Conservation (phyloP, 2,329 filamentous ascomycete genomes). For the Cladosporium sp. region DNA sequence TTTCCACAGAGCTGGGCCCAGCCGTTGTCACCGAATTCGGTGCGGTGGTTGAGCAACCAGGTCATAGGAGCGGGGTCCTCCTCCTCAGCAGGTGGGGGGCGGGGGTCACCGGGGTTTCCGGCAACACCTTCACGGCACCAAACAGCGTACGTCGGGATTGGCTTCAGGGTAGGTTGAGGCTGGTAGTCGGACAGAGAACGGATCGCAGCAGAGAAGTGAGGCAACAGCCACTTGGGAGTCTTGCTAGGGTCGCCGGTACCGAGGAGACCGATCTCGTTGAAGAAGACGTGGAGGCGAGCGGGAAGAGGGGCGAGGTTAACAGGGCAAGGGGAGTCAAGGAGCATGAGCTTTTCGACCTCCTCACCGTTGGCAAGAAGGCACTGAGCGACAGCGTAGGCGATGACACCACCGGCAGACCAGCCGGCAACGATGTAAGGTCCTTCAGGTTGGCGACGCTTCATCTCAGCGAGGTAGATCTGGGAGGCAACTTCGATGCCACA, state of each 20-base stretch:
- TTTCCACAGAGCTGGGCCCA: constrained; percentile 63
- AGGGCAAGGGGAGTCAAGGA: constrained; percentile 52
- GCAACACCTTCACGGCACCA: constrained; percentile 73
- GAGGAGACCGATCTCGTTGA: constrained; percentile 66
- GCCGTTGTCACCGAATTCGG: constrained; percentile 64
- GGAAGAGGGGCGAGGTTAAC: constrained; percentile 48
- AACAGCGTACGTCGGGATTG: constrained; percentile 59
- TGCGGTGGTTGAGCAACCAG: constrained; percentile 69
- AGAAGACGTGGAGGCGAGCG: constrained; percentile 62
- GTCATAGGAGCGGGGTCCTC: constrained; percentile 51
- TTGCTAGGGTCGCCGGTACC: constrained; percentile 56
- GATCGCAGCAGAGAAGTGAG: constrained; percentile 67
- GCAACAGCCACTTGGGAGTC: constrained; percentile 67
- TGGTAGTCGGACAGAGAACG: constrained; percentile 65
- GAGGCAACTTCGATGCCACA: constrained; percentile 63
- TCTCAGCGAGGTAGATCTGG: constrained; percentile 61
- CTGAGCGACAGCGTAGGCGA: constrained; percentile 48
- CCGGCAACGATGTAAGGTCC: constrained; percentile 55
- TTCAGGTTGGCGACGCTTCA: constrained; percentile 63
- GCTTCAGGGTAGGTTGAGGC: constrained; percentile 57
- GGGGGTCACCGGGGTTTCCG: constrained; percentile 59
- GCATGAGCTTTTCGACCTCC: constrained; percentile 46
- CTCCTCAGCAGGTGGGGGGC: constrained; percentile 57
- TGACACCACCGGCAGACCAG: constrained; percentile 53
- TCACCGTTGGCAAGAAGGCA: constrained; percentile 46